phyloP scores from a whole-genome alignment of 345 rosid genomes.

The Murraya koenigii region DNA sequence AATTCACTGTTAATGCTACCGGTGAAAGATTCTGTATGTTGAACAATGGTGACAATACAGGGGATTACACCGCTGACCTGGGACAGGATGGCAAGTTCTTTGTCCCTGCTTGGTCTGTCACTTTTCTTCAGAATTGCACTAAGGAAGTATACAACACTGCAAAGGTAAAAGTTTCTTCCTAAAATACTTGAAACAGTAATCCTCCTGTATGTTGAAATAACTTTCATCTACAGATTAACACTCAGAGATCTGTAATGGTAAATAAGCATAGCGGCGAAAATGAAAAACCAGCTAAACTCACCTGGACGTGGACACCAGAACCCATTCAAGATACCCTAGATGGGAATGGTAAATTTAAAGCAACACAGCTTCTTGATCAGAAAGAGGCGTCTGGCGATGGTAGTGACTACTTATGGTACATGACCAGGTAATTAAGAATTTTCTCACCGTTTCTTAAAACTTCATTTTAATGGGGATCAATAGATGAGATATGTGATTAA shows the following conservation, averaged over 20 bases:
- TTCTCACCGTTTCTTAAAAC: too few species aligned
- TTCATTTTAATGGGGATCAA: too few species aligned
- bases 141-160: constrained; percentile 31
- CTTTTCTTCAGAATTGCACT: constrained; percentile 18
- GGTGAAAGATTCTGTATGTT: neutral
- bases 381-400: constrained; percentile 21
- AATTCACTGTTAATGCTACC: neutral
- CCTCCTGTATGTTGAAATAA: neutral
- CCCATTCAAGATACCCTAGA: neutral
- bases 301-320: constrained; percentile 23
- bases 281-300: neutral
- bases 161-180: constrained; percentile 14
- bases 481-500: too few species aligned
- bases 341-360: neutral
- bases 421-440: constrained; percentile 21
- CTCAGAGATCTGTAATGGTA: constrained; percentile 16
- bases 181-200: neutral
- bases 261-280: neutral
- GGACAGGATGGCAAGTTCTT: neutral
- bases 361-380: constrained; percentile 29
- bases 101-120: constrained; percentile 33
- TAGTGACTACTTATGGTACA: constrained; percentile 28
- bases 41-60: neutral
- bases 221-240: constrained; percentile 20
- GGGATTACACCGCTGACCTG: neutral